Evolutionary conservation across 2,329 filamentous ascomycete species (phyloP).

Genomic region (Elsinoe fawcettii): DNA sequence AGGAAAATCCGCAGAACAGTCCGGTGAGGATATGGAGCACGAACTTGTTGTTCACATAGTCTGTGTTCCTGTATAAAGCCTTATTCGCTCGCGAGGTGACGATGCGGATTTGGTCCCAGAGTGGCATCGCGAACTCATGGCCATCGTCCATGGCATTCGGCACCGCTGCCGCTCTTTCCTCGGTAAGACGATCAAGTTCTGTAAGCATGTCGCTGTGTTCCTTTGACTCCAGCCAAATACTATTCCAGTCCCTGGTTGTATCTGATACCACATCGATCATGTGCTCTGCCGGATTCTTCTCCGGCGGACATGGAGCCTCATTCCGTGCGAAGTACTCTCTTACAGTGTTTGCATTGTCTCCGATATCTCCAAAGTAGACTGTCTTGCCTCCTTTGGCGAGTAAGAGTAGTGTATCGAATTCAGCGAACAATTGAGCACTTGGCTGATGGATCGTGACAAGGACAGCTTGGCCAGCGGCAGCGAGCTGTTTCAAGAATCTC

Average conservation of each 20-base stretch:
- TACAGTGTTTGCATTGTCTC: slow-evolving; percentile 34
- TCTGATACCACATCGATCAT: slow-evolving; percentile 44
- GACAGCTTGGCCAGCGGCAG: slow-evolving; percentile 58
- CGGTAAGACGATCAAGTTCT: slow-evolving; percentile 37
- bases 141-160: slow-evolving; percentile 35
- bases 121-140: slow-evolving; percentile 38
- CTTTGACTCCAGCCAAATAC: slow-evolving; percentile 37
- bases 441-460: slow-evolving; percentile 66
- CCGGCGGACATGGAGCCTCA: slow-evolving; percentile 44
- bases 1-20: slow-evolving; percentile 44
- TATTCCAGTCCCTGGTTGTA: slow-evolving; percentile 39
- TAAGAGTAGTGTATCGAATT: slow-evolving; percentile 59
- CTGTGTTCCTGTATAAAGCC: slow-evolving; percentile 57
- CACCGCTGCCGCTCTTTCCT: slow-evolving; percentile 29
- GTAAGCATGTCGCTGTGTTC: slow-evolving; percentile 29
- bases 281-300: slow-evolving; percentile 49
- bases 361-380: slow-evolving; percentile 57
- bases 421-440: slow-evolving; percentile 56
- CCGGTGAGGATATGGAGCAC: slow-evolving; percentile 45
- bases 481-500: slow-evolving; percentile 58
- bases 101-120: slow-evolving; percentile 34
- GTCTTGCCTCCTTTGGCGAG: slow-evolving; percentile 58
- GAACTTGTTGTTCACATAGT: slow-evolving; percentile 60
- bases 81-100: slow-evolving; percentile 46
- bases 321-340: slow-evolving; percentile 47